Conservation (phyloP, 2,329 filamentous ascomycete species). For the Aschersonia sp. region DNA sequence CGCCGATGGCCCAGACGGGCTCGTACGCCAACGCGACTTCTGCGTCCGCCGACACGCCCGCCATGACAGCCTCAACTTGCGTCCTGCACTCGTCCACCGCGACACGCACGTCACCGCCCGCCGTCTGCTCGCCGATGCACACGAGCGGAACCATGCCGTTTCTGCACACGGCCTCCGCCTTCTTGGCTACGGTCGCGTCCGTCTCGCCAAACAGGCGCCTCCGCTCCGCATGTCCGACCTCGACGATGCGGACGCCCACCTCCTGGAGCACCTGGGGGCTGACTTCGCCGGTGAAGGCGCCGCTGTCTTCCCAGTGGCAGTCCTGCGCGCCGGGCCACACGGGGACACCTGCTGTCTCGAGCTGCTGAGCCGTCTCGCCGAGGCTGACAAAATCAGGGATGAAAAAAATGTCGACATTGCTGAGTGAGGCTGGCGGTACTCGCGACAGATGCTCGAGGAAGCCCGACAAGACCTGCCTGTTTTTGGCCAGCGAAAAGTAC, state of each 20-base stretch:
- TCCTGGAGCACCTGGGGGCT: slow-evolving; percentile 53
- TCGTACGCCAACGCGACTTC: slow-evolving; percentile 74
- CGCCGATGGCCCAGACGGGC: slow-evolving; percentile 80
- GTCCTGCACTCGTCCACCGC: slow-evolving; percentile 51
- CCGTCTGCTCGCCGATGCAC: slow-evolving; percentile 60
- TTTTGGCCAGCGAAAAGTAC: slow-evolving; percentile 59
- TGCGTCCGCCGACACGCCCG: slow-evolving; percentile 41
- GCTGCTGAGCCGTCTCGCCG: slow-evolving; percentile 30
- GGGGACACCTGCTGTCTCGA: slow-evolving; percentile 24
- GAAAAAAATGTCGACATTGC: slow-evolving; percentile 55
- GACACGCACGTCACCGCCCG: slow-evolving; percentile 27
- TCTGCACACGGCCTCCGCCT: slow-evolving; percentile 51
- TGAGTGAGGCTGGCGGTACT: slow-evolving; percentile 22
- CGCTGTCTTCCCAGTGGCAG: slow-evolving; percentile 52
- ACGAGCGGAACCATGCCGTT: slow-evolving; percentile 65
- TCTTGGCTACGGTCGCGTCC: slow-evolving; percentile 51
- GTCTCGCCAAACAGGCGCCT: slow-evolving; percentile 59
- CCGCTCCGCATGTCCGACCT: slow-evolving; percentile 71
- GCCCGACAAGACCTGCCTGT: slow-evolving; percentile 37
- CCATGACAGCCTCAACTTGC: slow-evolving; percentile 52
- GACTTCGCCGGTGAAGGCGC: slow-evolving; percentile 67
- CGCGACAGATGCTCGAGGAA: slow-evolving; percentile 32
- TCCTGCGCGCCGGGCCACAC: slow-evolving; percentile 61
- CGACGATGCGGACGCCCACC: slow-evolving; percentile 57
- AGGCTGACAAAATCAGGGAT: slow-evolving; percentile 67